These are phyloP conservation scores for Cicer arietinum DNA, from an alignment of 306 rosid species.

Conservation along the genomic window DNA sequence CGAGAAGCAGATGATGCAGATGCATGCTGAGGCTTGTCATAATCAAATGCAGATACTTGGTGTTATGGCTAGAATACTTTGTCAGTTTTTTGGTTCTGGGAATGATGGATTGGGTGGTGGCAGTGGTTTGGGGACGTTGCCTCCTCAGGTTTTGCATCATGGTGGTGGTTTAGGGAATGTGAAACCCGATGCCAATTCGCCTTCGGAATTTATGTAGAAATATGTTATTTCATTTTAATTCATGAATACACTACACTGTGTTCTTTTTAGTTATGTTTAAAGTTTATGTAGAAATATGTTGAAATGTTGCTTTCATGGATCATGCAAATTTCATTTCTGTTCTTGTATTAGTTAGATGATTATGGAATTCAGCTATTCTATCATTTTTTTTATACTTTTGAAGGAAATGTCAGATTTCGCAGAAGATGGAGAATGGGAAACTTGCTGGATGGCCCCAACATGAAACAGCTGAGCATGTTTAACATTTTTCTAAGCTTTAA, in stretches of 20 bases:
- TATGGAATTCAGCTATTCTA: conserved; percentile 26
- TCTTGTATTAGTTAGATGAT: conserved; percentile 11
- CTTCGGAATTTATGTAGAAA: conserved; percentile 76
- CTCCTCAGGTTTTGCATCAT: conserved; percentile 85
- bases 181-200: conserved; percentile 85
- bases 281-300: neutral
- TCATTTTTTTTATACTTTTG: conserved; percentile 5
- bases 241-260: neutral
- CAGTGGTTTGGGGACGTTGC: conserved; percentile 69
- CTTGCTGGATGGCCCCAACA: conserved; percentile 12
- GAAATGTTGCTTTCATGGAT: neutral
- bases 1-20: conserved; percentile 88
- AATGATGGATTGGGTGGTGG: conserved; percentile 71
- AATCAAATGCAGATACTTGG: conserved; percentile 91
- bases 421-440: conserved; percentile 8
- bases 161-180: conserved; percentile 65
- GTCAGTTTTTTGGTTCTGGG: conserved; percentile 76
- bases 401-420: conserved; percentile 8
- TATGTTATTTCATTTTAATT: conserved; percentile 2
- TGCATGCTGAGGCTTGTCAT: conserved; percentile 90
- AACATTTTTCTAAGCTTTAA: conserved; percentile 6
- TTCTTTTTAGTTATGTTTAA: conserved; percentile 13
- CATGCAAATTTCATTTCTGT: neutral
- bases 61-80: conserved; percentile 72
- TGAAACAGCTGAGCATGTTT: conserved; percentile 5